phyloP scores from a whole-genome alignment of 768 basidiomycete species.

The Rhodosporidiobolus odoratus region DNA sequence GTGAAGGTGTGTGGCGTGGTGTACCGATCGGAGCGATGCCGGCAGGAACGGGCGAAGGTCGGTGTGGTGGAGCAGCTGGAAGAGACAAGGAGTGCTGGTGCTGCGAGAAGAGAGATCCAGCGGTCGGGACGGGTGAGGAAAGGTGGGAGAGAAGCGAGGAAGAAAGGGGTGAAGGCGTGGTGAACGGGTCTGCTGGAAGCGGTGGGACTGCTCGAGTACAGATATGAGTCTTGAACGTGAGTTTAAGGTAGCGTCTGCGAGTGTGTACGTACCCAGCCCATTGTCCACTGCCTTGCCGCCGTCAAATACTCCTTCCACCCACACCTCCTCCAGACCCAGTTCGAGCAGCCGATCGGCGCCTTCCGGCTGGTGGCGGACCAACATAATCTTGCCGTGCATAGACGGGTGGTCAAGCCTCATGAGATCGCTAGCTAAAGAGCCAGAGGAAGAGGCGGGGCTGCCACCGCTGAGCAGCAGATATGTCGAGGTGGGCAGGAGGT shows the following conservation, averaged over 20 bases:
- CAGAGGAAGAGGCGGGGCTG: not conserved
- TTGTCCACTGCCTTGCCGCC: not conserved
- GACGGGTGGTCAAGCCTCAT: not conserved
- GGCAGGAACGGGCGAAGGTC: too few species aligned
- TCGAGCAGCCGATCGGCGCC: not conserved
- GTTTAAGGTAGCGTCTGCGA: too few species aligned
- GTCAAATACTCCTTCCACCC: not conserved
- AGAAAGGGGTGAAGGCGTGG: not conserved
- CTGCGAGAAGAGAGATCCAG: too few species aligned
- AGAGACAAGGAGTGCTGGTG: not conserved
- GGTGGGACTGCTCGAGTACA: not conserved
- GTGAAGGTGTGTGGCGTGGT: too few species aligned
- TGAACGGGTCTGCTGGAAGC: not conserved
- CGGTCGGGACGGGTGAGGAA: too few species aligned
- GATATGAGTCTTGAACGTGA: too few species aligned
- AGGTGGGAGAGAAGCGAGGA: not conserved
- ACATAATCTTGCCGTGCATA: not conserved
- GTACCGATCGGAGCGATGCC: too few species aligned
- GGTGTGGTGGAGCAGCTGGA: not conserved
- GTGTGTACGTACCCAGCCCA: not conserved
- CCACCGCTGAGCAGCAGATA: conserved; percentile 6
- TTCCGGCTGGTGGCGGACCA: not conserved
- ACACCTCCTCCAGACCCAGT: conserved; percentile 10
- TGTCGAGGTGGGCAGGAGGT: conserved; percentile 8
- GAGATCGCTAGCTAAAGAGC: not conserved